A percentile compares a stretch with the other conserved stretches of the same genome.
These are phyloP conservation scores for Penicillium oxalicum DNA, from an alignment of 2,329 filamentous ascomycete species.

Conservation along the genomic window DNA sequence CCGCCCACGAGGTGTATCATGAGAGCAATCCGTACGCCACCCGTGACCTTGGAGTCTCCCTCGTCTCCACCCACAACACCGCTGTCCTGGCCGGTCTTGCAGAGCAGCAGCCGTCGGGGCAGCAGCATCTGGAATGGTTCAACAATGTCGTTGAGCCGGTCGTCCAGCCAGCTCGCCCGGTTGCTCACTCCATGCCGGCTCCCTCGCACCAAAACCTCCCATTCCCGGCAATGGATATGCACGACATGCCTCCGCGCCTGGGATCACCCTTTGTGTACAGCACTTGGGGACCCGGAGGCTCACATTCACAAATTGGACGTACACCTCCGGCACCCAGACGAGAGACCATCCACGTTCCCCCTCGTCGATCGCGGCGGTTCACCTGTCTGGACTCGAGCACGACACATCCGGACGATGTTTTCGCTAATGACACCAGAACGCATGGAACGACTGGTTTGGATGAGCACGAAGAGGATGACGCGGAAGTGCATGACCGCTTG, in stretches of 20 bases:
- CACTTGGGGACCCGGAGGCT: slow-evolving; percentile 44
- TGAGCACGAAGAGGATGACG: slow-evolving; percentile 45
- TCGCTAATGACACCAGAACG: slow-evolving; percentile 37
- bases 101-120: slow-evolving; percentile 20
- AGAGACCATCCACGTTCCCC: slow-evolving; percentile 42
- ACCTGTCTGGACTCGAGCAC: slow-evolving; percentile 50
- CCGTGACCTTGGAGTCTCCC: slow-evolving; percentile 41
- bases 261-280: slow-evolving; percentile 47
- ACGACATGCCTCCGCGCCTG: slow-evolving; percentile 36
- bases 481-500: slow-evolving; percentile 51
- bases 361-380: slow-evolving; percentile 45
- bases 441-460: neutral
- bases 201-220: slow-evolving; percentile 5
- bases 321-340: slow-evolving; percentile 31
- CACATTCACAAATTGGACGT: slow-evolving; percentile 27
- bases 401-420: slow-evolving; percentile 44
- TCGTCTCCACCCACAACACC: slow-evolving; percentile 38
- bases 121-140: slow-evolving; percentile 30
- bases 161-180: slow-evolving; percentile 1
- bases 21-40: slow-evolving; percentile 36
- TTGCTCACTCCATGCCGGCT: neutral
- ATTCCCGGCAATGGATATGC: slow-evolving; percentile 12
- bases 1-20: slow-evolving; percentile 19
- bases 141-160: slow-evolving; percentile 27
- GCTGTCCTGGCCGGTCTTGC: slow-evolving; percentile 32